Conservation (phyloP, 1,139 yeast species). For the Yamadazyma jaroonii region DNA sequence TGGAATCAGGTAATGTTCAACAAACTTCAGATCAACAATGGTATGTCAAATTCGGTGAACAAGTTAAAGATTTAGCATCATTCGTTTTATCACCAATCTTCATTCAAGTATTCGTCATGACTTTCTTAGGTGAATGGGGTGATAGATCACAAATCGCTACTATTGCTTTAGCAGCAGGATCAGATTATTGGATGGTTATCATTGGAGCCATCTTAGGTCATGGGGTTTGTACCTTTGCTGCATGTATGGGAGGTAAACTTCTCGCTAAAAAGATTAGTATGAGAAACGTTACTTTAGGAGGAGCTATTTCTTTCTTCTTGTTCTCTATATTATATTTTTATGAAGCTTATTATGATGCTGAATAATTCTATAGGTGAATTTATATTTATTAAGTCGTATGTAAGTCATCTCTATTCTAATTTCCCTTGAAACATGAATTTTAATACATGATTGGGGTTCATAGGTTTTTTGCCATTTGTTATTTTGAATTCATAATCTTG, state of each 20-base stretch:
- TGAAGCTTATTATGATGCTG: constrained; percentile 49
- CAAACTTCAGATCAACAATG: constrained; percentile 16
- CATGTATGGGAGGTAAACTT: constrained; percentile 91
- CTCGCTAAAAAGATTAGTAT: constrained; percentile 86
- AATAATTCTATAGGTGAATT: constrained; percentile 10
- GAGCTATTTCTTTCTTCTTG: constrained; percentile 79
- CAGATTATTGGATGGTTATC: constrained; percentile 86
- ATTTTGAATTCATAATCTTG: constrained; percentile 27
- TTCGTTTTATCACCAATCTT: constrained; percentile 81
- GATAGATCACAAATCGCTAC: constrained; percentile 98
- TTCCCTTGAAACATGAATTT: constrained; percentile 44
- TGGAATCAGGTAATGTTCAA: constrained; percentile 50
- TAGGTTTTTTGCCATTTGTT: constrained; percentile 29
- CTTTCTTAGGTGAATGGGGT: constrained; percentile 98
- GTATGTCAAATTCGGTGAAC: constrained; percentile 27
- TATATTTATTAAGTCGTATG: background rate
- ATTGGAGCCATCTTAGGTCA: constrained; percentile 91
- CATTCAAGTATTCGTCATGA: constrained; percentile 95
- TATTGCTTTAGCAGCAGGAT: constrained; percentile 98
- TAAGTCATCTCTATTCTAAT: too few relatives aligned
- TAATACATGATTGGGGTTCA: constrained; percentile 38
- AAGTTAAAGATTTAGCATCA: constrained; percentile 51
- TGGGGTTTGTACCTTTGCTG: constrained; percentile 82
- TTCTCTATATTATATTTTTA: constrained; percentile 80
- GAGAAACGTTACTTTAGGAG: constrained; percentile 90